phyloP scores from a whole-genome alignment of 1,139 yeast species.

The Groenewaldozyma sp. region DNA sequence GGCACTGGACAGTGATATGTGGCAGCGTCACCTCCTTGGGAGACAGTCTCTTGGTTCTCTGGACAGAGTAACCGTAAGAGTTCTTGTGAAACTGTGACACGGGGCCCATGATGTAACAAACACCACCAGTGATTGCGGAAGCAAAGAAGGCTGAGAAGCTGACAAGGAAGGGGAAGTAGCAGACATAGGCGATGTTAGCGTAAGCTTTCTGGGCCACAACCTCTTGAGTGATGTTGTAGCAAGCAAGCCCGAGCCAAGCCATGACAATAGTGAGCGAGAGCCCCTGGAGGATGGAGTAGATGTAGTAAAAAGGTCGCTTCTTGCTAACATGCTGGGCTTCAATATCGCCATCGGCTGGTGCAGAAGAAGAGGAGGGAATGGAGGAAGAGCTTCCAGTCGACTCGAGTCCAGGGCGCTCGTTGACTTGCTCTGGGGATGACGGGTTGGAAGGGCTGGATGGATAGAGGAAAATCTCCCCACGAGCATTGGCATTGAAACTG shows the following conservation, averaged over 20 bases:
- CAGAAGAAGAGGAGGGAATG: neutral
- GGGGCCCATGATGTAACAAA: neutral
- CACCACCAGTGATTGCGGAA: neutral
- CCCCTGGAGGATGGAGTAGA: neutral
- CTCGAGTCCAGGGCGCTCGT: too few species aligned
- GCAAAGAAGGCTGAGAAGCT: neutral
- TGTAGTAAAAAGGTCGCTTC: neutral
- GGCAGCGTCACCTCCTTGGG: neutral
- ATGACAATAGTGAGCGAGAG: neutral
- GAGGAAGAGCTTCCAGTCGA: neutral
- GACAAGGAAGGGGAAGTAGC: neutral
- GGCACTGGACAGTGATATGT: neutral
- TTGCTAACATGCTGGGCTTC: neutral
- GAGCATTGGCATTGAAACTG: neutral
- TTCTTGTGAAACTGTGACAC: neutral
- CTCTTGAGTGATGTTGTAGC: neutral
- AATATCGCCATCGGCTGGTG: too few species aligned
- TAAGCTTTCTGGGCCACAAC: neutral
- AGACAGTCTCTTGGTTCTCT: neutral
- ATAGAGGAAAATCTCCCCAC: too few species aligned
- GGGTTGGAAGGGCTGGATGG: too few species aligned
- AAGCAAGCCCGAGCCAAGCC: neutral
- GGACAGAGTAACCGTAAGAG: neutral
- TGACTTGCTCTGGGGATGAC: too few species aligned
- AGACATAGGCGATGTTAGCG: neutral